Conservation (phyloP, 805 yeast species). For the Crinitomyces ghanaensis region DNA sequence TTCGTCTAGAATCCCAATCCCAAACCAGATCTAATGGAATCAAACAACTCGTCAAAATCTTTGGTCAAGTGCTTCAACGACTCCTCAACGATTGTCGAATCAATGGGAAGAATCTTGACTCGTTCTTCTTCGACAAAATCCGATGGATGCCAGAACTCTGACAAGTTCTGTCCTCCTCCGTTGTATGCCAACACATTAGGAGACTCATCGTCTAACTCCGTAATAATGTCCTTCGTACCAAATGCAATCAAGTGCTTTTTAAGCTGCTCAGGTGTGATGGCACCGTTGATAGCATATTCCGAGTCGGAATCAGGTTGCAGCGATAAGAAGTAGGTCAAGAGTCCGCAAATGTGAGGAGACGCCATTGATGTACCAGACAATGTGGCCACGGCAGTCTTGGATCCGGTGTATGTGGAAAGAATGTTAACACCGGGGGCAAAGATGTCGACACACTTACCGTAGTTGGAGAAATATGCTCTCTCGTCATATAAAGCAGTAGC, state of each 20-base stretch:
- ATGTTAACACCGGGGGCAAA: constrained; percentile 48
- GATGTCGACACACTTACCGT: constrained; percentile 41
- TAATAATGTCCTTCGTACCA: constrained; percentile 38
- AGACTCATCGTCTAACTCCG: constrained; percentile 37
- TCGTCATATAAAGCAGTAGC: constrained; percentile 36
- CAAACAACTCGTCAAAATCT: constrained; percentile 12
- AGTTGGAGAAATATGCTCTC: constrained; percentile 43
- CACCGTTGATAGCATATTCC: constrained; percentile 34
- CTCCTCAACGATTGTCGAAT: constrained; percentile 9
- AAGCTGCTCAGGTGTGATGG: constrained; percentile 41
- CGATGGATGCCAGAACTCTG: constrained; percentile 35
- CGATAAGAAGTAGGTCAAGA: constrained; percentile 44
- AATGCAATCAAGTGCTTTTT: constrained; percentile 40
- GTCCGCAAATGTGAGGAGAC: constrained; percentile 47
- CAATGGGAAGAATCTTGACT: constrained; percentile 14
- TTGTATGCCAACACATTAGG: constrained; percentile 51
- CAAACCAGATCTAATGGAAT: constrained; percentile 11
- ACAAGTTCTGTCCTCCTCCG: constrained; percentile 46
- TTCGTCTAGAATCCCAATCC: constrained; percentile 11
- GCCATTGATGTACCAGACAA: constrained; percentile 59
- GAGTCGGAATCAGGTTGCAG: constrained; percentile 42
- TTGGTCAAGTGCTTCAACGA: constrained; percentile 8
- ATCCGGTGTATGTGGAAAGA: constrained; percentile 44
- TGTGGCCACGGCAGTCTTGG: constrained; percentile 37
- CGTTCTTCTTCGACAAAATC: constrained; percentile 6